Evolutionary conservation across 2,329 filamentous ascomycete genomes (phyloP).

Genomic region (Clarireedia hainanense): DNA sequence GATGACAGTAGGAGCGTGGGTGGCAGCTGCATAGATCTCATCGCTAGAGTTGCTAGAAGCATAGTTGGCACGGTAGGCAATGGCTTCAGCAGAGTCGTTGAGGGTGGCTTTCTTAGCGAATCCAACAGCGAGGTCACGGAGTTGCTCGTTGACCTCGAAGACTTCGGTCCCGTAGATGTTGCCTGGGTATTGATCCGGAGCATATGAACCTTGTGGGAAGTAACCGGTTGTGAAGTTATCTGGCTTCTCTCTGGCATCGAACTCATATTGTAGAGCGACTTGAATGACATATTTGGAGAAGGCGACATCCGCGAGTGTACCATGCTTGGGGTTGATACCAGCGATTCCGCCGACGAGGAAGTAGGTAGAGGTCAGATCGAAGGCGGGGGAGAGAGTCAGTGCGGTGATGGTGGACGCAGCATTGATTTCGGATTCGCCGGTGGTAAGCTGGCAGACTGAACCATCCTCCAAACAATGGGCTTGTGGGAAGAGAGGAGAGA

Average conservation of each 20-base stretch:
- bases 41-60: constrained; percentile 31
- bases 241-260: constrained; percentile 62
- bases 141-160: constrained; percentile 54
- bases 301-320: constrained; percentile 58
- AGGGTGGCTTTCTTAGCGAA: constrained; percentile 46
- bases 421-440: constrained; percentile 67
- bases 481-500: constrained; percentile 57
- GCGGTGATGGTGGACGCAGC: constrained; percentile 59
- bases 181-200: constrained; percentile 48
- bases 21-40: constrained; percentile 37
- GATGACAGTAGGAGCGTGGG: constrained; percentile 44
- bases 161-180: constrained; percentile 62
- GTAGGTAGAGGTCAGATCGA: constrained; percentile 61
- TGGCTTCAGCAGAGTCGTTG: constrained; percentile 40
- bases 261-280: constrained; percentile 68
- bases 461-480: constrained; percentile 55
- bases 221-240: constrained; percentile 60
- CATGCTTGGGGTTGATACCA: constrained; percentile 62
- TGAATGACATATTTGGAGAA: constrained; percentile 65
- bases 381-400: constrained; percentile 50
- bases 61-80: constrained; percentile 47
- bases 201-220: constrained; percentile 51
- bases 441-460: constrained; percentile 60
- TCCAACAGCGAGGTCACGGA: constrained; percentile 44
- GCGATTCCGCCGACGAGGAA: constrained; percentile 67